These are phyloP conservation scores for Atkinsonella texensis DNA, from an alignment of 2,329 filamentous ascomycete species.

Conservation along the genomic window DNA sequence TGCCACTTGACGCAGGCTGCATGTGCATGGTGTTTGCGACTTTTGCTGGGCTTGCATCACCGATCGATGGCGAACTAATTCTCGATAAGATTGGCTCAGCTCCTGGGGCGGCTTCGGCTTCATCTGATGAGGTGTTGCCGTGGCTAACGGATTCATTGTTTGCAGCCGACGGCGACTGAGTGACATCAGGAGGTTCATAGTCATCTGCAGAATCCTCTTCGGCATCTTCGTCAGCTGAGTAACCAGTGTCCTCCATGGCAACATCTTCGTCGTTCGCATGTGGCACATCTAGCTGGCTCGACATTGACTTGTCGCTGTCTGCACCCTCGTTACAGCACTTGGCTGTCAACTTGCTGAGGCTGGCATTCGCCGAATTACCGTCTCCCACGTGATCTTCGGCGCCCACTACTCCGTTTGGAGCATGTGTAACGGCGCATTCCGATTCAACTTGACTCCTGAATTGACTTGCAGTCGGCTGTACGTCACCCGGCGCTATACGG, in stretches of 20 bases:
- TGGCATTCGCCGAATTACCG: not conserved
- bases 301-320: not conserved
- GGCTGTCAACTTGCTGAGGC: not conserved
- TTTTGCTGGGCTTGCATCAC: not conserved
- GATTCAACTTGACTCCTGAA: not conserved
- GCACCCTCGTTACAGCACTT: not conserved
- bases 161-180: not conserved
- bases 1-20: constrained; percentile 12
- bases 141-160: constrained; percentile 5
- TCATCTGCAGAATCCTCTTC: constrained; percentile 30
- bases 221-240: constrained; percentile 27
- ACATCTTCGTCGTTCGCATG: constrained; percentile 5
- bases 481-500: not conserved
- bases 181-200: constrained; percentile 42
- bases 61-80: not conserved
- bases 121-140: not conserved
- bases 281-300: not conserved
- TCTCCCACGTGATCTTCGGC: not conserved
- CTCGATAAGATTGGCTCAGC: not conserved
- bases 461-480: not conserved
- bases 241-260: constrained; percentile 11
- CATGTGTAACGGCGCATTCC: not conserved
- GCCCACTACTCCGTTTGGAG: not conserved
- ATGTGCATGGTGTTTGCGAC: not conserved
- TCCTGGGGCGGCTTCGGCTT: not conserved